Conservation (phyloP, 192 early-diverging fungal genomes). For the Coemansia sp. region DNA sequence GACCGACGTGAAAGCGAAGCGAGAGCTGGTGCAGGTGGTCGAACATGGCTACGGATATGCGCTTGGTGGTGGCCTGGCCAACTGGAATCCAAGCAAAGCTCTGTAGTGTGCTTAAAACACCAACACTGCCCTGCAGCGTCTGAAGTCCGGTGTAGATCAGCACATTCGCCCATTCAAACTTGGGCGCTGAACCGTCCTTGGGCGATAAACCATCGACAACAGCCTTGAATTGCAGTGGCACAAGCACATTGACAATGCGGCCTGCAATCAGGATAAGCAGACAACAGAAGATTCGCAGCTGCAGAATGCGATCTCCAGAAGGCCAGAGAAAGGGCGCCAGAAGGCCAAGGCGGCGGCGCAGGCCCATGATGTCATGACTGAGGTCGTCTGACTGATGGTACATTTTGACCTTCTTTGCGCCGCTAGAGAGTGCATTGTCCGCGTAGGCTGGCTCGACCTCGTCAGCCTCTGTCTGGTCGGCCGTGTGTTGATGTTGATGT, state of each 20-base stretch:
- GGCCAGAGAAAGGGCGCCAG: conserved; percentile 89
- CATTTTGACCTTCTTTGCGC: conserved; percentile 48
- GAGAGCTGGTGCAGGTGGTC: conserved; percentile 86
- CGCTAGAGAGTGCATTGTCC: conserved; percentile 40
- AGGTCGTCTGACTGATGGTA: conserved; percentile 54
- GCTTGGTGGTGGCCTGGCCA: conserved; percentile 86
- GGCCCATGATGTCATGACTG: conserved; percentile 43
- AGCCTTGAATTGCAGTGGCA: conserved; percentile 78
- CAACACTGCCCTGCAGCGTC: conserved; percentile 59
- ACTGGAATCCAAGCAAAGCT: conserved; percentile 92
- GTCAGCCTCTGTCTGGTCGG: conserved; percentile 1
- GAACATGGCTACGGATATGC: conserved; percentile 89
- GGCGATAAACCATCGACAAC: conserved; percentile 72
- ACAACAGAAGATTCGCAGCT: conserved; percentile 68
- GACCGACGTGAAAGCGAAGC: conserved; percentile 87
- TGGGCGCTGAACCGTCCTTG: conserved; percentile 39
- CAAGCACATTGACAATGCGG: conserved; percentile 77
- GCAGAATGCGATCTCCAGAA: conserved; percentile 56
- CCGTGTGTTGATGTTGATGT: neutral
- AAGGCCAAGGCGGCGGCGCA: conserved; percentile 57
- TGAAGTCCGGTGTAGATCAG: conserved; percentile 41
- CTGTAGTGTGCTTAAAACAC: conserved; percentile 76
- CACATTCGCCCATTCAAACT: conserved; percentile 52
- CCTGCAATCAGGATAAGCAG: conserved; percentile 64
- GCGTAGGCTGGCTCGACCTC: neutral